A percentile compares a stretch with the other conserved stretches of the same genome.
phyloP scores from a whole-genome alignment of 2,329 filamentous ascomycete species.

The Penicillium sp. region DNA sequence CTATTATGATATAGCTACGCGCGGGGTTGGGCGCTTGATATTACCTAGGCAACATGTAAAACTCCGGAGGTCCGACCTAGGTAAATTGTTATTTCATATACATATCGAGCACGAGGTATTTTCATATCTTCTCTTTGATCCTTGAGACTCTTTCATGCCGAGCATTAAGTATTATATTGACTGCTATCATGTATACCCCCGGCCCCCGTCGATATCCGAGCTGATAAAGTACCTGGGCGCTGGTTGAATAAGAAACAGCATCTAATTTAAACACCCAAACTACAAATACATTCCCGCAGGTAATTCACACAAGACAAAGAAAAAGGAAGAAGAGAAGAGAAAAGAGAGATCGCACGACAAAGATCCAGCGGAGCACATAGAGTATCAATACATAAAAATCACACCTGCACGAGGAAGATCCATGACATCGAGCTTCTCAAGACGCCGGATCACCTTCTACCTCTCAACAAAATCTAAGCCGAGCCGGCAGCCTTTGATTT shows the following conservation, averaged over 20 bases:
- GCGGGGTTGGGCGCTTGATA: not conserved
- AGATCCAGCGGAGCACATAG: not conserved
- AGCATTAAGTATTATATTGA: too few relatives aligned
- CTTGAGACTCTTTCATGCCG: not conserved
- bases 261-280: not conserved
- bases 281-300: conserved; percentile 13
- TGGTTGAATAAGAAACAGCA: not conserved
- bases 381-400: not conserved
- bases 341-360: not conserved
- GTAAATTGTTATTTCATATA: not conserved
- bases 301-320: not conserved
- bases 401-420: not conserved
- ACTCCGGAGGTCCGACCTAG: too few relatives aligned
- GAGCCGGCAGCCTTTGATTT: not conserved
- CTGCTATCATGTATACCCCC: not conserved
- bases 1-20: not conserved
- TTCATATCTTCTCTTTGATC: not conserved
- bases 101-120: not conserved
- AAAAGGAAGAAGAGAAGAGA: not conserved
- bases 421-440: not conserved
- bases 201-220: too few relatives aligned
- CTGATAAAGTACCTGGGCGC: not conserved
- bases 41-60: not conserved
- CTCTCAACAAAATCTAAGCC: not conserved
- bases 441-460: not conserved